Evolutionary conservation across 129 eudicot genomes (phyloP), one percentile per base, ranked within the genome.

Genomic region (Flaveria trinervia): DNA sequence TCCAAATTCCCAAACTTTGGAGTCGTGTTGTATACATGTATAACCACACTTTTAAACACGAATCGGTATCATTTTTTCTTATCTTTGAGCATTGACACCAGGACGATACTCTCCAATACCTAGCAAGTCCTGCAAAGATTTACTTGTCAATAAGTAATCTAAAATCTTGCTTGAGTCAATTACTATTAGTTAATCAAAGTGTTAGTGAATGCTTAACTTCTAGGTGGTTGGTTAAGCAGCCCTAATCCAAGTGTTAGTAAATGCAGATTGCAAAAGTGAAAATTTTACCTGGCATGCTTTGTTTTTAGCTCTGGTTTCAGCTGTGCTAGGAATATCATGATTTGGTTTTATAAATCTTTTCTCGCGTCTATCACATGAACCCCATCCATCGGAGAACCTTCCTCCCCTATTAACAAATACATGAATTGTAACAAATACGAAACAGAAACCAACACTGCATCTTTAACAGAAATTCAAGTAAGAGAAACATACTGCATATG

Each of bases 381-480:
- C 99, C 97, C 99, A 95, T 77, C 95, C 99, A 82, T 95, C 99
- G 44, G 97, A 95, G 65, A 91, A 95, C 70, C 99, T 92, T 46
- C 99, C 97, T 66, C 97, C 95, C 76, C 99, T 95, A 68, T 46
- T 72, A 69, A 67, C 23, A 62, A 64, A 61, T 22, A 30, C 55
- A 52, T 44, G 25, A 41, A 36, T 36, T 36, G 45, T 18, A 74
- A 69, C 48, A 80, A 15, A 72, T 57, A 28, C 4, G 17, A 33
- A 56, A 64, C 9, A 15, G 43, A 73, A 65, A 80, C 44, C 76
- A 66, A 55, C 13, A 28, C 68, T 73, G 15, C 64, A 67, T 73
- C 50, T 73, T 22, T 64, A 45, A 56, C 59, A 55, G 5, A 43
- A 45, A 51, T 23, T n/a, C 22, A 74, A 70, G 84, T 65, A 80